A percentile compares a stretch with the other conserved stretches of the same genome.
Conservation (phyloP, 495 filamentous ascomycete species). For the Acidiella bohemica region DNA sequence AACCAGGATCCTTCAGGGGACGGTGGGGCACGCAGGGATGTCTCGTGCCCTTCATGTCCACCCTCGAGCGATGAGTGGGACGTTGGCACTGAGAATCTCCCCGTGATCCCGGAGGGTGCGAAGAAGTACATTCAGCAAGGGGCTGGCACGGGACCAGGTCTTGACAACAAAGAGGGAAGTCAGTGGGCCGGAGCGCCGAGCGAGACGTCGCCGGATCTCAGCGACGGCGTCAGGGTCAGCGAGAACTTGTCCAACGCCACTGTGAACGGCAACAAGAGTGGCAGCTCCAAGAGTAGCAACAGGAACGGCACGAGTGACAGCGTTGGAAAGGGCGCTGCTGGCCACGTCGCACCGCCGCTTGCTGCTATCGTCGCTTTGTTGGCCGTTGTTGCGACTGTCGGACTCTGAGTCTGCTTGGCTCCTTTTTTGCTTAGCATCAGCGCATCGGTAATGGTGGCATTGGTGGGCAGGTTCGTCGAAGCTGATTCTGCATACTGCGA, state of each 20-base stretch:
- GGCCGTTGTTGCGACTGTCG: too few relatives aligned
- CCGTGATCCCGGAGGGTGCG: conserved; percentile 58
- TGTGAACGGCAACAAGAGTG: too few relatives aligned
- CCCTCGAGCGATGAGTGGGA: conserved; percentile 55
- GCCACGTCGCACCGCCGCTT: too few relatives aligned
- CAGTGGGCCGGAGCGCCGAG: conserved; percentile 38
- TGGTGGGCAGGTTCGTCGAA: too few relatives aligned
- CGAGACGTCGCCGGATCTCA: conserved; percentile 21
- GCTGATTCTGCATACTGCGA: too few relatives aligned
- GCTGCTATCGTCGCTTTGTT: too few relatives aligned
- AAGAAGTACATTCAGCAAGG: conserved; percentile 55
- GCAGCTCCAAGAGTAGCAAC: too few relatives aligned
- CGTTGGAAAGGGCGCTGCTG: too few relatives aligned
- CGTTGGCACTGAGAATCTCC: conserved; percentile 47
- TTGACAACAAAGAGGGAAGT: conserved; percentile 35
- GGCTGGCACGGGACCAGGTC: conserved; percentile 58
- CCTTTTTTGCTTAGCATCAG: too few relatives aligned
- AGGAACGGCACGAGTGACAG: too few relatives aligned
- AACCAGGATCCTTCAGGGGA: conserved; percentile 57
- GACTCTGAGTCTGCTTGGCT: too few relatives aligned
- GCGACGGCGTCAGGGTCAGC: neutral
- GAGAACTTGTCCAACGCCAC: neutral
- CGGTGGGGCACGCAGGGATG: conserved; percentile 59
- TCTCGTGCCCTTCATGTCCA: conserved; percentile 55
- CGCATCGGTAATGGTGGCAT: too few relatives aligned